A percentile compares a stretch with the other conserved stretches of the same genome.
Conservation (phyloP, 108 stramenopile genomes). For the Craspedostauros australis region DNA sequence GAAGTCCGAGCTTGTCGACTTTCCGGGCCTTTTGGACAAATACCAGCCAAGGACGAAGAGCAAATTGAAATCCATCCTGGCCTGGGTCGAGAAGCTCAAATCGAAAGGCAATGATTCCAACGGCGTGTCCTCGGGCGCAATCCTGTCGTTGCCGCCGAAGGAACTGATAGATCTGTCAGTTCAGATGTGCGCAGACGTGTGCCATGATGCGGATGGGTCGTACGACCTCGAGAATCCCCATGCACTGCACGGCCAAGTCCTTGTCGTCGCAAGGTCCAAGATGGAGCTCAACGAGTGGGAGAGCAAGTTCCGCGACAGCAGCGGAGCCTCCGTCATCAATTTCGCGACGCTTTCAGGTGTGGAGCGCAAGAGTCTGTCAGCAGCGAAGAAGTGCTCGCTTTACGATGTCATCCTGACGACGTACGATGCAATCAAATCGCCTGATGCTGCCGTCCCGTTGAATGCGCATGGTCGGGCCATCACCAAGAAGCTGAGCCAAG, state of each 20-base stretch:
- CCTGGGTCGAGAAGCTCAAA: no score
- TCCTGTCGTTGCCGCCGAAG: no score
- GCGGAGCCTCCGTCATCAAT: conserved; percentile 53
- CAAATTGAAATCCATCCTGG: no score
- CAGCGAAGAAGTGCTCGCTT: conserved; percentile 39
- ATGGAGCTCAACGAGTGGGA: conserved; percentile 51
- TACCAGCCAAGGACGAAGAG: no score
- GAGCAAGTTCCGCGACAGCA: conserved; percentile 46
- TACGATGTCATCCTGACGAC: conserved; percentile 64
- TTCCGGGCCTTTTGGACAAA: no score
- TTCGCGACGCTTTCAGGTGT: conserved; percentile 42
- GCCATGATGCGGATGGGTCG: no score
- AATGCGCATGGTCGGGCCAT: conserved; percentile 41
- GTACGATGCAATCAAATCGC: conserved; percentile 53
- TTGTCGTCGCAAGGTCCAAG: conserved; percentile 47
- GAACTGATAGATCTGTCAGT: no score
- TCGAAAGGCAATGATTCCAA: no score
- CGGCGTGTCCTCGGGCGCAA: no score
- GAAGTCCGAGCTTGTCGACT: no score
- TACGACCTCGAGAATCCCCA: no score
- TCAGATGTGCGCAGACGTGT: no score
- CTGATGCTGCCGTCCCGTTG: conserved; percentile 48
- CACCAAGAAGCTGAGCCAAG: conserved; percentile 4
- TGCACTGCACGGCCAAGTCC: conserved; percentile 31
- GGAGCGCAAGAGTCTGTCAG: conserved; percentile 36